Evolutionary conservation across 139 green algal genomes (phyloP).

Genomic region (Chlorella sp.): DNA sequence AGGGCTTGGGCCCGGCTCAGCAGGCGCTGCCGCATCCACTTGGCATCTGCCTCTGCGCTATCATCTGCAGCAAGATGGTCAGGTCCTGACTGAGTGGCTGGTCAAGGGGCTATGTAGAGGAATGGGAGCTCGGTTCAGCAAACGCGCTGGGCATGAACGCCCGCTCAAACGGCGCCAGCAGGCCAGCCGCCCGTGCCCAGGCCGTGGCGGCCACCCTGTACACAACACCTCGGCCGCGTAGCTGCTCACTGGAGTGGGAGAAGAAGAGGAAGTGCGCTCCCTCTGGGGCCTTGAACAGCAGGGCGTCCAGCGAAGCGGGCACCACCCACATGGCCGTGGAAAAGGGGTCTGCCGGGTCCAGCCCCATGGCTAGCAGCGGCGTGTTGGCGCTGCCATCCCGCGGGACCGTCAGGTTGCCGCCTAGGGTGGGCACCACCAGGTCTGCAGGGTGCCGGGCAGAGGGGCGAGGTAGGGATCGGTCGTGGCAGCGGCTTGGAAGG

Average conservation of each 20-base stretch:
- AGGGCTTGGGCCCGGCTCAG: not conserved
- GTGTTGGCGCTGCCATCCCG: not conserved
- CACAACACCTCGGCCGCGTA: not conserved
- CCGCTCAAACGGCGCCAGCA: too few relatives aligned
- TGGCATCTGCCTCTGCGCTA: not conserved
- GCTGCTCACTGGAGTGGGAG: not conserved
- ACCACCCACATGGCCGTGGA: not conserved
- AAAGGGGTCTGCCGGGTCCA: not conserved
- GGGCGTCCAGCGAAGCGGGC: not conserved
- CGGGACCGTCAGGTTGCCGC: not conserved
- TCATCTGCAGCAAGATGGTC: not conserved
- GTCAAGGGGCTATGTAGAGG: too few relatives aligned
- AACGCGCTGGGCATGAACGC: too few relatives aligned
- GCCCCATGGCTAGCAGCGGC: not conserved
- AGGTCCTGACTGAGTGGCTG: too few relatives aligned
- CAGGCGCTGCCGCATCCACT: constrained; percentile 4
- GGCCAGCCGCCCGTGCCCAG: too few relatives aligned
- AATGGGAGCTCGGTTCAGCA: too few relatives aligned
- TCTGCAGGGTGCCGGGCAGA: not conserved
- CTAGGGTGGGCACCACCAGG: not conserved
- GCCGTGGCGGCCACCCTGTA: too few relatives aligned
- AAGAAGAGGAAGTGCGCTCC: not conserved
- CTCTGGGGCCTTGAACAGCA: not conserved
- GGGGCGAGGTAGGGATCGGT: too few relatives aligned
- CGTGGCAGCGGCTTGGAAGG: too few relatives aligned